Evolutionary conservation across 805 yeast genomes (phyloP).

Genomic region (Myxozyma melibiosi): DNA sequence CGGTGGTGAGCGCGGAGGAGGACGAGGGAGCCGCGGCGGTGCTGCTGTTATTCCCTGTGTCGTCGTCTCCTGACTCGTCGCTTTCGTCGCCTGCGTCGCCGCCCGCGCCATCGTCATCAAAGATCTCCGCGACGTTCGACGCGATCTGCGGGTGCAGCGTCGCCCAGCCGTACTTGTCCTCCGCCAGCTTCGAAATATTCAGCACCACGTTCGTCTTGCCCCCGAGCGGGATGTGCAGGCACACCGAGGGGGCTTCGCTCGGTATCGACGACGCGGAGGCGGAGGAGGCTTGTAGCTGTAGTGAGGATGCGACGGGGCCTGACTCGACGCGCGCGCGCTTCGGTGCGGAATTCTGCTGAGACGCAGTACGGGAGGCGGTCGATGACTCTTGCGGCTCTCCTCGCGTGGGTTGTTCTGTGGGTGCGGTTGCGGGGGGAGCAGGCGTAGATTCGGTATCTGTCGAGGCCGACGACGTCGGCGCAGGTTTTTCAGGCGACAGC

Average conservation of each 20-base stretch:
- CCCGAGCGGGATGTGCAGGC: constrained; percentile 32
- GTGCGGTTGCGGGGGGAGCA: not conserved
- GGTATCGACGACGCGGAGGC: not conserved
- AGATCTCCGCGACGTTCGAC: constrained; percentile 28
- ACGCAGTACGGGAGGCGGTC: not conserved
- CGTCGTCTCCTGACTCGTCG: constrained; percentile 45
- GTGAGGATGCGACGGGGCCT: not conserved
- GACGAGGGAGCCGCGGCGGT: no score
- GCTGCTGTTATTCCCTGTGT: constrained; percentile 37
- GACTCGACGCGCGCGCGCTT: constrained; percentile 15
- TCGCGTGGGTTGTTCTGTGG: not conserved
- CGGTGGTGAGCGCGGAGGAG: no score
- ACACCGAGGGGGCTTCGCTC: constrained; percentile 19
- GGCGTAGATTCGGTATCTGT: not conserved
- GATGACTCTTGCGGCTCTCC: not conserved
- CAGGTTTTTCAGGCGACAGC: constrained; percentile 10
- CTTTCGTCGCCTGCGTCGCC: constrained; percentile 35
- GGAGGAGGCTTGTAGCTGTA: constrained; percentile 6
- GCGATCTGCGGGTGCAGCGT: constrained; percentile 33
- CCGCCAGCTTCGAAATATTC: constrained; percentile 73
- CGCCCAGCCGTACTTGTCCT: constrained; percentile 82
- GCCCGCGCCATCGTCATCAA: constrained; percentile 53
- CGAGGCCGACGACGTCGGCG: not conserved
- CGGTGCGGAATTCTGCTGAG: not conserved
- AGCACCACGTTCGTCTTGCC: constrained; percentile 52